Evolutionary conservation across 2,329 filamentous ascomycete genomes (phyloP), one percentile per base, ranked within the genome.

Genomic region (Rhytidhysteron rufulum): DNA sequence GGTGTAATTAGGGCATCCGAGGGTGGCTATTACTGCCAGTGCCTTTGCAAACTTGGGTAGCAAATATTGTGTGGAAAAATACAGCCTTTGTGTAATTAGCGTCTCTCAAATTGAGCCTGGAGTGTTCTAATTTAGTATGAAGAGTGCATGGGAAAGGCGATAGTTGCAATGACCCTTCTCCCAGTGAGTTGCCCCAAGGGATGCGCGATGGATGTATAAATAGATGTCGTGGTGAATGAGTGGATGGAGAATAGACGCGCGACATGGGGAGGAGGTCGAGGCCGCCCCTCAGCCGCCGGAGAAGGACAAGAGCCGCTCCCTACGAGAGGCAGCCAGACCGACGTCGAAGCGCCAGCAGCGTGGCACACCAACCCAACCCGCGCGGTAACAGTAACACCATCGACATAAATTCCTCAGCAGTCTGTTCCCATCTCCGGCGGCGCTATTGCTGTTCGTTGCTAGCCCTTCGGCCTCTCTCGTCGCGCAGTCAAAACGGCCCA

Each of bases 401-500:
- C 24, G 7, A 13, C 13, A 27, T 27, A 27, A 8, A 27, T 27
- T 27, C 24, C 13, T 7, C 8, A 8, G 13, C 24, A 27, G 13
- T 27, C 24, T 13, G 13, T 13, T 27, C 8, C 24, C 24, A 27
- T 27, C 13, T 27, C 24, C 7, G 7, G 13, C 7, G 24, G 24
- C 8, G 13, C 13, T 27, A 7, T n/a, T 22, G 13, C 29, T 15
- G 9, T 15, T 31, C 31, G n/a, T n/a, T n/a, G n/a, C n/a, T 29
- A 17, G 15, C 11, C 25, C 17, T 35, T 30, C 19, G 11, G 6
- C 22, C 19, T 40, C 24, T 19, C 17, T 11, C 37, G 37, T 21
- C 38, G n/a, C n/a, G n/a, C n/a, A n/a, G n/a, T n/a, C n/a, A 40
- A 34, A 40, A 47, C 45, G 47, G 47, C 44, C 19, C 39, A 40